Base-by-base conservation (phyloP, 1,139 yeast species). In the Geotrichum klebahnii region DNA sequence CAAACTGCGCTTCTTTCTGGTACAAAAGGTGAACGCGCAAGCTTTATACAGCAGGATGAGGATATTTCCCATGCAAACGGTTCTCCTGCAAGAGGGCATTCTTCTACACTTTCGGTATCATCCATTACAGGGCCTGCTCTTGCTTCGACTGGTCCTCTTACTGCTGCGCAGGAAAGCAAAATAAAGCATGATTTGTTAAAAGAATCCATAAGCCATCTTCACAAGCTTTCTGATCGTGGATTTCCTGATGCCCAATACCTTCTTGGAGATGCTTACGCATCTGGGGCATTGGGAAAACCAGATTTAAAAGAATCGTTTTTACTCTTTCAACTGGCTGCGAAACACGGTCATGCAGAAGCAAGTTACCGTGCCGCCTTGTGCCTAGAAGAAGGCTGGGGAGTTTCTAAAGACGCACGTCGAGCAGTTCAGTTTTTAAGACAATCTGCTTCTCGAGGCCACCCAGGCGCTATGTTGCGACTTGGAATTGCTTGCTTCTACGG, bases 361-460 rank as follows among this genome's bases (percentile, higher is more conserved):
- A 90, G 96, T 0, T 92, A 85, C 67, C 78, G 97, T 61, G 85
- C 96, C 0, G 88, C 97, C 0, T 78, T 85, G 54, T 90, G 97
- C 67, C 85, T 82, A 59, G 96, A 90, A 67, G 95, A 88, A 69
- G 97, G 97, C 5, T 73, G 90, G 68, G 98, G 98, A 4, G 85
- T 94, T 5, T 82, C 89, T 16, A 78, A 95, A 61, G 97, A 92
- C 66, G 81, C 95, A 0, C 77, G 95, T 52, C 83, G 88, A 61
- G 92, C 95, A 1, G 71, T 88, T 10, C 95, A 87, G 58, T 89
- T 83, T 66, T 71, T 88, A 55, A 84, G 86, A 63, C 83, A 83
- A 67, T 96, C 97, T 0, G 96, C 97, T 0, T 77, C 90, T 26
- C 84, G 84, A 62, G 87, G 87, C 63, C 98, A 92, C 65, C 89